Evolutionary conservation across 2,329 filamentous ascomycete genomes (phyloP), one percentile per base, ranked within the genome.

Genomic region (Hypoxylon sp.): DNA sequence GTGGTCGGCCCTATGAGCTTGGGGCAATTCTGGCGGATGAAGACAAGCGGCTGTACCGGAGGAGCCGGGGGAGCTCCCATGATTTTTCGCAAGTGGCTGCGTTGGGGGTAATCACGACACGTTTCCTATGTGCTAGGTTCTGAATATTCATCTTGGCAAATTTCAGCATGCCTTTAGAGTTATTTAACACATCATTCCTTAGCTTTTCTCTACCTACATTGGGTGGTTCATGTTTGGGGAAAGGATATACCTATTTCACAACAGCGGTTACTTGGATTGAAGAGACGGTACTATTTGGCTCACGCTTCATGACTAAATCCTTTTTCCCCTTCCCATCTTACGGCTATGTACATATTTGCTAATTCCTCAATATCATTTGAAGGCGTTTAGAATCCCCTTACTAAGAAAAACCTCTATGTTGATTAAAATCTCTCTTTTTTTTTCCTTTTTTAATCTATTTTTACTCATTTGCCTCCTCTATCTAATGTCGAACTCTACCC

Each of bases 161-260:
- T 58, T 61, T 58, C 47, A 37, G 42, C 44, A 42, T 50, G 33
- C 29, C 22, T 59, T 48, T 14, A 50, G 33, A 50, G 48, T 24
- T 47, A 46, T 63, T 46, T 54, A 39, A 59, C 13, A 44, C 39
- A 48, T 44, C 54, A 52, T 62, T 59, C 22, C 10, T 44, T 50
- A 14, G 29, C 13, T 39, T 33, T 52, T 64, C 33, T 65, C 39
- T 69, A 48, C 51, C 39, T 69, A 48, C 51, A n/a, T 55, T 44
- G 54, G 62, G 55, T 39, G 65, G 61, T 50, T 44, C 31, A 50
- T 64, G 50, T 35, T 66, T 67, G 59, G 60, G 52, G 69, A 67
- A 71, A 64, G 68, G 61, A 70, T 59, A 66, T 69, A 64, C 66
- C 66, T 64, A 57, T 57, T 70, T 58, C 44, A 54, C 60, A n/a